Evolutionary conservation across 257 asterid genomes (phyloP), one percentile per base, ranked within the genome.

Genomic region (Echites panduratus): DNA sequence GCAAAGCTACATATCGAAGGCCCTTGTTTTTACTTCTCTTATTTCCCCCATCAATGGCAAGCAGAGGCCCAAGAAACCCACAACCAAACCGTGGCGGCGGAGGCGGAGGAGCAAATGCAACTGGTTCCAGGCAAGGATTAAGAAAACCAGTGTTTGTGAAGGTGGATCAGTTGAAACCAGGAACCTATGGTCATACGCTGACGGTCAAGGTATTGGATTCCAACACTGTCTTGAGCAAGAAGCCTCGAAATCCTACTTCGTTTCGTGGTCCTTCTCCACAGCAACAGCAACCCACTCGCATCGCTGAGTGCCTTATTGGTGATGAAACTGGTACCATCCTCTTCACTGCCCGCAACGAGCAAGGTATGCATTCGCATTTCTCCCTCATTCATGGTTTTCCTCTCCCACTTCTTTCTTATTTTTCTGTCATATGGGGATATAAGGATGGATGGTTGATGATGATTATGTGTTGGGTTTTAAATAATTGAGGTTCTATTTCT

Each of bases 301-400:
- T 90, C 71, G 86, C 97, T 1, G 97, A 90, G 75, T 90, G 97
- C 69, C 94, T 90, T 69, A 69, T 89, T 70, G 97, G 97, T 14
- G 97, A 90, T 66, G 97, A 90, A 27, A 86, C 97, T 9, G 97
- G 87, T 53, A 76, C 92, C 54, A 86, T 90, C 50, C 93, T 90
- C 80, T 89, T 90, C 73, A 87, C 97, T 79, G 96, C 97, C 53
- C 89, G 97, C 57, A 89, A 90, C 26, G 89, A 89, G 11, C 97
- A 86, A 88, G 94, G 95, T 88, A 41, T 17, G 26, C 40, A 43
- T 14, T 14, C 59, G 4, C 61, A 47, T 38, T 29, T 79, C 63
- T 75, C 52, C 53, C 38, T 9, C 20, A 32, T 32, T 41, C 9
- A 7, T 41, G 17, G 66, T 20, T 45, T 70, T 52, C 17, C 6